A percentile compares a stretch with the other conserved stretches of the same genome.
Evolutionary conservation across 352 stramenopile genomes (phyloP).

Genomic region (Blastocystis hominis): DNA sequence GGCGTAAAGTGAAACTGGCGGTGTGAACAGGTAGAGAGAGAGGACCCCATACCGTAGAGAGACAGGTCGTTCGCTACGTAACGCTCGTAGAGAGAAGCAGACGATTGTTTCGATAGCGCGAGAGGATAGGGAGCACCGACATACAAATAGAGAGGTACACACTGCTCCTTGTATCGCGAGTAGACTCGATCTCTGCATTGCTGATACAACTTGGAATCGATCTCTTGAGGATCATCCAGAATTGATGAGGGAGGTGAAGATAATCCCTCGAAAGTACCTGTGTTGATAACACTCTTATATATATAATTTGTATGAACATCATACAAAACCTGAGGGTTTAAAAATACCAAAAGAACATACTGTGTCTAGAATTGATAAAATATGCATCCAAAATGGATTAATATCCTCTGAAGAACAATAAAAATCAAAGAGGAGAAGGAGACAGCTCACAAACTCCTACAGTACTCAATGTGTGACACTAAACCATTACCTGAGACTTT

Average conservation of each 20-base stretch:
- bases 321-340: not conserved
- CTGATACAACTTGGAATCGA: not conserved
- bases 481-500: not conserved
- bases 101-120: not conserved
- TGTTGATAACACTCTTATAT: not conserved
- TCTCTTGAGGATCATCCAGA: not conserved
- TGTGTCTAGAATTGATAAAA: not conserved
- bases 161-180: not conserved
- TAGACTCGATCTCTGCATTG: not conserved
- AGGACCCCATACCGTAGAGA: not conserved
- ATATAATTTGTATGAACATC: not conserved
- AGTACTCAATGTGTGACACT: not conserved
- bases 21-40: not conserved
- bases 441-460: not conserved
- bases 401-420: not conserved
- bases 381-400: not conserved
- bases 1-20: not conserved
- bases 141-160: not conserved
- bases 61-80: not conserved
- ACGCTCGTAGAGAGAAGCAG: not conserved
- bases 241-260: not conserved
- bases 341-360: not conserved
- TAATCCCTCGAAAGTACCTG: not conserved
- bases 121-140: not conserved
- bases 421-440: not conserved